These are phyloP conservation scores for Termitomyces eurrhizus DNA, from an alignment of 768 basidiomycete genomes.

Conservation along the genomic window DNA sequence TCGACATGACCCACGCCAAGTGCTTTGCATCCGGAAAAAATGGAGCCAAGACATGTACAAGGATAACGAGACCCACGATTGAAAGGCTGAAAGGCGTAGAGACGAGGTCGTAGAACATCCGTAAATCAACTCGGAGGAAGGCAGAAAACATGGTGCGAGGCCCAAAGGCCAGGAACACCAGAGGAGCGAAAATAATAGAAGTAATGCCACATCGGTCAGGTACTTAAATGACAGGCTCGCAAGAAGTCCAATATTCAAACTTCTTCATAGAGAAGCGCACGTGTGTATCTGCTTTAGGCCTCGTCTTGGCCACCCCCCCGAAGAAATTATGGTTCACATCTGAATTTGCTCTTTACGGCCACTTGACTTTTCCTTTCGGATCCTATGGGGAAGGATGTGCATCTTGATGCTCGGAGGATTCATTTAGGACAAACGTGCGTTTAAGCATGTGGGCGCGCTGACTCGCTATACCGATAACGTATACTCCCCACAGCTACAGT, in stretches of 20 bases:
- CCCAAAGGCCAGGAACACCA: neutral
- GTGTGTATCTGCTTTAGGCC: neutral
- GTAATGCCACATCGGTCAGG: neutral
- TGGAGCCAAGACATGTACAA: neutral
- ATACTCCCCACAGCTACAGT: neutral
- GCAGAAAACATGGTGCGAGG: neutral
- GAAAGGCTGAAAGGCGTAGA: neutral
- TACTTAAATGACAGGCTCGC: neutral
- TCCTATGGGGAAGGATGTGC: neutral
- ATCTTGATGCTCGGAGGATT: neutral
- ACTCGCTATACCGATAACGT: neutral
- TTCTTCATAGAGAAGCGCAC: neutral
- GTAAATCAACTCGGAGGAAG: neutral
- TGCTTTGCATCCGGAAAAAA: neutral
- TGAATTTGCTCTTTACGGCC: neutral
- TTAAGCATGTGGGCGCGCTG: conserved; percentile 1
- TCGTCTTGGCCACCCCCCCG: neutral
- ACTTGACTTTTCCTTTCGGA: neutral
- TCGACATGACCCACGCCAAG: conserved; percentile 18
- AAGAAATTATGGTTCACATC: neutral
- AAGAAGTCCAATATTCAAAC: neutral
- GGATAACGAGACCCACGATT: neutral
- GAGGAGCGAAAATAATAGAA: neutral
- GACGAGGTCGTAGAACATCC: neutral
- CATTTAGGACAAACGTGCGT: conserved; percentile 7